Percentiles rank a stretch among this genome's conserved stretches.
Evolutionary conservation across 106 monocot genomes (phyloP).

Genomic region (Platanthera zijinensis): DNA sequence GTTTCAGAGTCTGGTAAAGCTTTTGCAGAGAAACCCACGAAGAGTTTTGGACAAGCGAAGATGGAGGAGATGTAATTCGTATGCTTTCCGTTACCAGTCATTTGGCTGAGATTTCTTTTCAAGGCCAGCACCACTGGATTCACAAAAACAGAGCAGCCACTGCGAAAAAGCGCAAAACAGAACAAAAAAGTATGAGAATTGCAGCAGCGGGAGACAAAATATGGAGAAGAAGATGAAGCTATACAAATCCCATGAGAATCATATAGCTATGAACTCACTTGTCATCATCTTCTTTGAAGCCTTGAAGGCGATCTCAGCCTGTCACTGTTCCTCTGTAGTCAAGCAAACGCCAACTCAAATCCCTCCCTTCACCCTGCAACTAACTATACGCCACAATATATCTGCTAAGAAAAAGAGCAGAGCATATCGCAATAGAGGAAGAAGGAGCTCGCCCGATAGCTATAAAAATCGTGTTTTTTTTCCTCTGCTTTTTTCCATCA

Average conservation of each 20-base stretch:
- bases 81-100: background rate
- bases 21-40: slow-evolving; percentile 10
- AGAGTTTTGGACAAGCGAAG: slow-evolving; percentile 15
- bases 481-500: background rate
- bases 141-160: background rate
- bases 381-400: background rate
- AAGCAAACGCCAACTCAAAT: background rate
- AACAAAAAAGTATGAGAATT: background rate
- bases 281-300: too few relatives aligned
- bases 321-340: background rate
- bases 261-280: too few relatives aligned
- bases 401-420: background rate
- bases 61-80: background rate
- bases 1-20: slow-evolving; percentile 21
- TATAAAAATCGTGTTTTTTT: background rate
- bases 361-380: background rate
- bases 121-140: background rate
- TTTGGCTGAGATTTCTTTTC: slow-evolving; percentile 1
- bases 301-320: background rate
- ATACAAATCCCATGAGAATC: background rate
- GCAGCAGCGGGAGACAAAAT: background rate
- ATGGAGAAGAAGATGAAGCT: background rate
- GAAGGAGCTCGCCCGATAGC: background rate
- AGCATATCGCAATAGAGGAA: background rate
- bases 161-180: background rate